Evolutionary conservation across 768 basidiomycete genomes (phyloP), one percentile per base, ranked within the genome.

Genomic region (Tulasnella sp.): DNA sequence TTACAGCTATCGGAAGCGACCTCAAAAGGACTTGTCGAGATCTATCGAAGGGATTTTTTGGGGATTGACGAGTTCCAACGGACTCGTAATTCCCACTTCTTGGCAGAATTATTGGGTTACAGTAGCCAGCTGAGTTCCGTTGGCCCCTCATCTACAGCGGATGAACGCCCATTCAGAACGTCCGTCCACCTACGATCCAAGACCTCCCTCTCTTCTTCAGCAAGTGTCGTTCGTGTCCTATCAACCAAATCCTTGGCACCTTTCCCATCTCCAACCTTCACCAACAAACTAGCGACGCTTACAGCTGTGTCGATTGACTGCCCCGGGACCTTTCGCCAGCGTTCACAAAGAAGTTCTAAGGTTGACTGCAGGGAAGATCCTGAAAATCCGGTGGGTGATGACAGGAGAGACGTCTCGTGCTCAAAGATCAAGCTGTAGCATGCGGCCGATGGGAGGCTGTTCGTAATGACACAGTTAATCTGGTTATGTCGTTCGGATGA

Each of bases 281-380:
- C 8, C 32, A 63, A 27, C 50, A 62, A 62, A 5, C 21, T 23
- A 2, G 63, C 62, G 38, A 27, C 63, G 17, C 21, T 19, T 21
- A 45, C 19, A 17, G 63, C 50, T 8, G 62, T 50, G 21, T 51
- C 50, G 38, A 44, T 41, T 13, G 30, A 44, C 38, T 60, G 32
- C 13, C 61, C 61, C 7, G 48, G 38, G 32, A 61, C 43, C 42
- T 30, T 23, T 1, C 60, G 24, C 61, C 62, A 63, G 4, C 52
- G 49, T 27, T 62, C 61, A 45, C 32, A 63, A n/a, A 63, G 2
- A 7, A 62, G 30, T 21, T 62, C 50, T 15, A 59, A 3, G 43
- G 26, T 27, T 11, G 23, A 19, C 34, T 23, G 43, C 17, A 21
- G 50, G 17, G 59, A 17, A 17, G n/a, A 19, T 13, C 53, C 59